Conservation (phyloP, 371 early-diverging fungal genomes). For the Mortierella sp. region DNA sequence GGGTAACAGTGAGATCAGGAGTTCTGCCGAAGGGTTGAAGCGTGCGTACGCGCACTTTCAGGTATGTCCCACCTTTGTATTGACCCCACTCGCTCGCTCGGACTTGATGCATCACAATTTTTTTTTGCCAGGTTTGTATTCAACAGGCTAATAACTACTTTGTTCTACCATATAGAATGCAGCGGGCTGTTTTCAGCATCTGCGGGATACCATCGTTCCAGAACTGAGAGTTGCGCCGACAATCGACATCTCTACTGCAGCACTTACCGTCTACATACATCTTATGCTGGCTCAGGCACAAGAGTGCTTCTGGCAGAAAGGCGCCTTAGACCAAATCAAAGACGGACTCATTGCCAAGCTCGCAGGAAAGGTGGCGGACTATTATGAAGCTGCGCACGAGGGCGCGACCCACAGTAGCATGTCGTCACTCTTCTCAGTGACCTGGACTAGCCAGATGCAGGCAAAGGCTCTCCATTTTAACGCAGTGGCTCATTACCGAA, state of each 20-base stretch:
- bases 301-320: conserved; percentile 88
- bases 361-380: conserved; percentile 76
- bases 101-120: too few relatives aligned
- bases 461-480: conserved; percentile 76
- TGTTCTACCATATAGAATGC: too few relatives aligned
- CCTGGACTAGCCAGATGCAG: conserved; percentile 75
- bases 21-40: conserved; percentile 77
- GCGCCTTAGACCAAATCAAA: conserved; percentile 81
- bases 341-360: conserved; percentile 81
- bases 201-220: conserved; percentile 68
- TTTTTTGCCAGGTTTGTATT: too few relatives aligned
- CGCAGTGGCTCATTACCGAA: conserved; percentile 83
- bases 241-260: conserved; percentile 67
- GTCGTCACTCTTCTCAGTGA: conserved; percentile 54
- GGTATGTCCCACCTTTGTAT: conserved; percentile 54
- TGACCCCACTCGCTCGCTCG: too few relatives aligned
- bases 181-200: conserved; percentile 80
- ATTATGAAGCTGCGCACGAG: conserved; percentile 76
- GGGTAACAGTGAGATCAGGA: conserved; percentile 71
- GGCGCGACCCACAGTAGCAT: conserved; percentile 66
- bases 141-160: too few relatives aligned
- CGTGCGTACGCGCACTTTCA: conserved; percentile 82
- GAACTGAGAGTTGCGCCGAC: conserved; percentile 67
- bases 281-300: conserved; percentile 93
- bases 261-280: conserved; percentile 71